Percentiles rank a stretch among this genome's conserved stretches.
These are phyloP conservation scores for Trichothecium sympodiale DNA, from an alignment of 2,329 filamentous ascomycete genomes.

Conservation along the genomic window DNA sequence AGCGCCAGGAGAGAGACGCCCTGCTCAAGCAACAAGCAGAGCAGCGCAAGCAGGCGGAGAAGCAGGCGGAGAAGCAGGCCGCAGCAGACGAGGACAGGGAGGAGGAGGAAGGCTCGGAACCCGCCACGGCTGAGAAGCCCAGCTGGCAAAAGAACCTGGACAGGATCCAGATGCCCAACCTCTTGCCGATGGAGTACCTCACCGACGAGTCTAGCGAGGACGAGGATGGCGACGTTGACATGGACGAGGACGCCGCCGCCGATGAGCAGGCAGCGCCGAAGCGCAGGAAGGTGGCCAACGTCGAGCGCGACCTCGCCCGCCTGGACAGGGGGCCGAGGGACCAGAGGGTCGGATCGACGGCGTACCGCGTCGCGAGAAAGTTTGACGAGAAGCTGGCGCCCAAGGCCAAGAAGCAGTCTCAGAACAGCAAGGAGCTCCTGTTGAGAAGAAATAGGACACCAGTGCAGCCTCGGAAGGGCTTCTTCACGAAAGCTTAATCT, in stretches of 20 bases:
- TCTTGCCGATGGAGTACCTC: slow-evolving; percentile 43
- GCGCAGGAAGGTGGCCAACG: slow-evolving; percentile 31
- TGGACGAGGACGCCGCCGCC: slow-evolving; percentile 11
- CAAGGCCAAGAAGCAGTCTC: slow-evolving; percentile 29
- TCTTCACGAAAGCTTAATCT: slow-evolving; percentile 21
- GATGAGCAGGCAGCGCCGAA: slow-evolving; percentile 22
- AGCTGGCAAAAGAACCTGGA: background rate
- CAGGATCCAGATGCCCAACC: slow-evolving; percentile 22
- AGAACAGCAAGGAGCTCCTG: slow-evolving; percentile 30
- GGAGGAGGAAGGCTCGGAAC: slow-evolving; percentile 8
- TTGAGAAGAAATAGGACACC: slow-evolving; percentile 30
- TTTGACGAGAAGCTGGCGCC: slow-evolving; percentile 38
- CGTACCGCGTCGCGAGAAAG: slow-evolving; percentile 37
- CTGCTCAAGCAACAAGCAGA: slow-evolving; percentile 44
- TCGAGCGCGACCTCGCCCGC: slow-evolving; percentile 25
- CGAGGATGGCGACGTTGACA: slow-evolving; percentile 17
- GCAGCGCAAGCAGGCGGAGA: slow-evolving; percentile 28
- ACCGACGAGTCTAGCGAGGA: slow-evolving; percentile 38
- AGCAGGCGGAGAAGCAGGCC: slow-evolving; percentile 11
- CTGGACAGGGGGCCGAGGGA: slow-evolving; percentile 31
- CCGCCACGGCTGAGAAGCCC: slow-evolving; percentile 7
- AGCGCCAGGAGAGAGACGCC: slow-evolving; percentile 42
- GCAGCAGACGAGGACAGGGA: slow-evolving; percentile 10
- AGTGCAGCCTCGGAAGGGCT: slow-evolving; percentile 26
- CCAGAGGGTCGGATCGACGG: slow-evolving; percentile 38